Evolutionary conservation across 176 grass and related monocot genomes (phyloP).

Genomic region (Cocos nucifera): DNA sequence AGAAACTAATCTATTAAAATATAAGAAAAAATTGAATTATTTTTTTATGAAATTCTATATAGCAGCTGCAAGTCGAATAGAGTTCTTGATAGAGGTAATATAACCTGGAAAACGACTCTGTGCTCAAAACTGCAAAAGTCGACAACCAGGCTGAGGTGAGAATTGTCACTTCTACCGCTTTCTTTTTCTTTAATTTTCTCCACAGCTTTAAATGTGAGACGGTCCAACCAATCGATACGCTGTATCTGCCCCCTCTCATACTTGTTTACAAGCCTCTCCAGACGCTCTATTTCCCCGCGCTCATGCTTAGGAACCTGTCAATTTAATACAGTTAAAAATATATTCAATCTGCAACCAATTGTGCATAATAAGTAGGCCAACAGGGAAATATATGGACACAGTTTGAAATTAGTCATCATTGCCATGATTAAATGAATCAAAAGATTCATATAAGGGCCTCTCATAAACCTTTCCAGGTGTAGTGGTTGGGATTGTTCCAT

Average conservation of each 20-base stretch:
- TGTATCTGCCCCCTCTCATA: conserved; percentile 95
- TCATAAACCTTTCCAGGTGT: conserved; percentile 78
- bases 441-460: conserved; percentile 1
- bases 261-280: conserved; percentile 92
- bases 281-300: conserved; percentile 73
- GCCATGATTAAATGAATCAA: not conserved
- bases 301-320: conserved; percentile 71
- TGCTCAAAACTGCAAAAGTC: conserved; percentile 90
- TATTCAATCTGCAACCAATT: too few species aligned
- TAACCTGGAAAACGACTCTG: conserved; percentile 89
- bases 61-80: too few species aligned
- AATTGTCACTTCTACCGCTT: conserved; percentile 38
- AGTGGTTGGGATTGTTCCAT: conserved; percentile 72
- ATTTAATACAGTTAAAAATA: not conserved
- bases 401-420: too few species aligned
- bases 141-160: conserved; percentile 70
- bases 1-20: too few species aligned
- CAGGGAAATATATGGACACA: too few species aligned
- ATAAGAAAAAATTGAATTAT: too few species aligned
- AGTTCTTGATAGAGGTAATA: conserved; percentile 12
- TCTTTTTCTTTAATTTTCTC: conserved; percentile 80
- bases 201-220: conserved; percentile 68
- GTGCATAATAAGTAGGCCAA: too few species aligned
- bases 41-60: too few species aligned
- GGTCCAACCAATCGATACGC: conserved; percentile 87